These are phyloP conservation scores for Myxozyma lipomycoides DNA, from an alignment of 805 yeast genomes.

Conservation along the genomic window DNA sequence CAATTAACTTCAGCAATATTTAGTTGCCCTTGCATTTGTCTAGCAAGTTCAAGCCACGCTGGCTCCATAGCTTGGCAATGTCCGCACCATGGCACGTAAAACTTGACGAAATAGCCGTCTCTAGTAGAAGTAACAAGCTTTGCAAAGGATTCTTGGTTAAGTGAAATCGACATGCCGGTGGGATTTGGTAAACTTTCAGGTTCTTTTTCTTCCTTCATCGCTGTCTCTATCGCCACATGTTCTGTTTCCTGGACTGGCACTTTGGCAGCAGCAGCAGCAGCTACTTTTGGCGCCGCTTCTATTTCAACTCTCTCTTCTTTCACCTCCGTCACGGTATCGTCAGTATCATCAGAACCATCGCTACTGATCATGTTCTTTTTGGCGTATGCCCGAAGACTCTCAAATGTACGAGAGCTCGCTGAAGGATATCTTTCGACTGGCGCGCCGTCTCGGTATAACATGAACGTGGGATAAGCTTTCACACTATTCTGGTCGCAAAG, in stretches of 20 bases:
- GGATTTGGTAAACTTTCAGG: constrained; percentile 32
- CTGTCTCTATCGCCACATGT: neutral
- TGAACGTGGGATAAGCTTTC: constrained; percentile 62
- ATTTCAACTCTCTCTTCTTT: constrained; percentile 11
- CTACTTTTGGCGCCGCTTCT: neutral
- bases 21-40: constrained; percentile 33
- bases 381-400: constrained; percentile 20
- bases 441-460: constrained; percentile 50
- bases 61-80: constrained; percentile 40
- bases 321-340: neutral
- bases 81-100: constrained; percentile 42
- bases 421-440: constrained; percentile 29
- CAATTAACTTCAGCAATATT: constrained; percentile 44
- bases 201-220: neutral
- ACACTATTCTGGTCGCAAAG: constrained; percentile 68
- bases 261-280: constrained; percentile 11
- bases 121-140: constrained; percentile 31
- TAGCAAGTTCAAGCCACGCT: constrained; percentile 40
- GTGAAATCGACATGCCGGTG: constrained; percentile 36
- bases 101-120: constrained; percentile 43
- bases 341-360: neutral
- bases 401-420: constrained; percentile 11
- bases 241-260: constrained; percentile 5
- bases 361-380: constrained; percentile 2
- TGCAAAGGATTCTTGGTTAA: constrained; percentile 33